phyloP scores from a whole-genome alignment of 2,329 filamentous ascomycete genomes.

The Curvularia lunata region DNA sequence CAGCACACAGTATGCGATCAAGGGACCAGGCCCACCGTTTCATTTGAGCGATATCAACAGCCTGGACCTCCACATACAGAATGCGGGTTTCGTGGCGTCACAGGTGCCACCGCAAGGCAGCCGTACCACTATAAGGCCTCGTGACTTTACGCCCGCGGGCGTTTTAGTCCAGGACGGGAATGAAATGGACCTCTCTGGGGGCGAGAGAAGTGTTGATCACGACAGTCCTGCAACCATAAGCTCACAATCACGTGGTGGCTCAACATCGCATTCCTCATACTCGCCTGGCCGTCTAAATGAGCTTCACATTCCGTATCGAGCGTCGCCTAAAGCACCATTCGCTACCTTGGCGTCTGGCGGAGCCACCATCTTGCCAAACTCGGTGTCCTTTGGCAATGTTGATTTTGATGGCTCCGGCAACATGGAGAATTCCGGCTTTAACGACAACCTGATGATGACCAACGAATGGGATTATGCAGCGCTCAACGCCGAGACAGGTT shows the following conservation, averaged over 20 bases:
- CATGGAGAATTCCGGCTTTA: conserved; percentile 23
- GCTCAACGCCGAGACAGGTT: conserved; percentile 30
- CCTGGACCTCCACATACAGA: conserved; percentile 34
- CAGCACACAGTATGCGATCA: conserved; percentile 20
- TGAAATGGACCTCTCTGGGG: conserved; percentile 47
- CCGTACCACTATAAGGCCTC: conserved; percentile 4
- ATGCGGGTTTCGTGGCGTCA: conserved; percentile 18
- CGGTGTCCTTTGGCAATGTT: conserved; percentile 9
- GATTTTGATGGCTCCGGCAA: conserved; percentile 11
- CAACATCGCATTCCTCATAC: conserved; percentile 47
- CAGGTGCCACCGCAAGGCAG: conserved; percentile 9
- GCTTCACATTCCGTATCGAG: conserved; percentile 38
- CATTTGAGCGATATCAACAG: conserved; percentile 28
- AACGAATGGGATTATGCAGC: conserved; percentile 45
- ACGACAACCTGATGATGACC: conserved; percentile 31
- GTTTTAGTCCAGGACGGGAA: conserved; percentile 30
- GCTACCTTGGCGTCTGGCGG: conserved; percentile 3
- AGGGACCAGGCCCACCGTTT: conserved; percentile 31
- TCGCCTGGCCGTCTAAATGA: conserved; percentile 39
- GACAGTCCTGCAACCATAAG: conserved; percentile 44
- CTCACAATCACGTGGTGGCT: conserved; percentile 40
- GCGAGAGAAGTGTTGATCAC: conserved; percentile 37
- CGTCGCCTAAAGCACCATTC: conserved; percentile 31
- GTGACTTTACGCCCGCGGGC: conserved; percentile 13
- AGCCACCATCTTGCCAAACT: conserved; percentile 10